phyloP scores from a whole-genome alignment of 139 green algal species.

The Tetraselmis striata region DNA sequence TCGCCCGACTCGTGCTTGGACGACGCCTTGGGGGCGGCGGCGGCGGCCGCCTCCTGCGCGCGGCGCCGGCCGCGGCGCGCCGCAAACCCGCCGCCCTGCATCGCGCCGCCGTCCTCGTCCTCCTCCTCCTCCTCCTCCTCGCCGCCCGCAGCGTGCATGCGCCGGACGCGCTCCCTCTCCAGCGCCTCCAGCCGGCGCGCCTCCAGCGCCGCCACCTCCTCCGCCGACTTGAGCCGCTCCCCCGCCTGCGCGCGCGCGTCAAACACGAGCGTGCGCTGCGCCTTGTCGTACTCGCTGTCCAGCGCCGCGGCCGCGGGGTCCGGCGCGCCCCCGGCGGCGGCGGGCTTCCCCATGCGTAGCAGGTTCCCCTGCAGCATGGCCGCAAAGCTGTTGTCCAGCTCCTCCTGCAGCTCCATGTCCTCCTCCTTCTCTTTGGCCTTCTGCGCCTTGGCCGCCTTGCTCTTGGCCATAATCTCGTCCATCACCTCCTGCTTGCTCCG shows the following conservation, averaged over 20 bases:
- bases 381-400: constrained; percentile 69
- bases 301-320: constrained; percentile 12
- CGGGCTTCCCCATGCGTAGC: constrained; percentile 1
- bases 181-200: constrained; percentile 54
- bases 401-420: constrained; percentile 65
- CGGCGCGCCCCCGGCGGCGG: background rate
- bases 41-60: constrained; percentile 14
- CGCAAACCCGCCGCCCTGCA: constrained; percentile 30
- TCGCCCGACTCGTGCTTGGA: constrained; percentile 11
- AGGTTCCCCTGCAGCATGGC: constrained; percentile 28
- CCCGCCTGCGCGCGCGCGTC: constrained; percentile 51
- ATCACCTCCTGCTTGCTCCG: constrained; percentile 78
- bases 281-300: constrained; percentile 61
- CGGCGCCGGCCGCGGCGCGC: constrained; percentile 22
- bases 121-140: constrained; percentile 17
- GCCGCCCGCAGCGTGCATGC: constrained; percentile 40
- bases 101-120: constrained; percentile 13
- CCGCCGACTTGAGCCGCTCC: constrained; percentile 49
- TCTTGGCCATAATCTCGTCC: constrained; percentile 96
- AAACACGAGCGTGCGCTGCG: constrained; percentile 61
- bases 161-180: constrained; percentile 59
- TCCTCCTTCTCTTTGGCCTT: constrained; percentile 77
- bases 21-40: background rate
- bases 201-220: constrained; percentile 51
- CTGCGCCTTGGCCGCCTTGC: constrained; percentile 70